Percentiles rank a stretch among this genome's conserved stretches.
phyloP scores from a whole-genome alignment of 1,139 yeast species.

The Pneumocystis murina region DNA sequence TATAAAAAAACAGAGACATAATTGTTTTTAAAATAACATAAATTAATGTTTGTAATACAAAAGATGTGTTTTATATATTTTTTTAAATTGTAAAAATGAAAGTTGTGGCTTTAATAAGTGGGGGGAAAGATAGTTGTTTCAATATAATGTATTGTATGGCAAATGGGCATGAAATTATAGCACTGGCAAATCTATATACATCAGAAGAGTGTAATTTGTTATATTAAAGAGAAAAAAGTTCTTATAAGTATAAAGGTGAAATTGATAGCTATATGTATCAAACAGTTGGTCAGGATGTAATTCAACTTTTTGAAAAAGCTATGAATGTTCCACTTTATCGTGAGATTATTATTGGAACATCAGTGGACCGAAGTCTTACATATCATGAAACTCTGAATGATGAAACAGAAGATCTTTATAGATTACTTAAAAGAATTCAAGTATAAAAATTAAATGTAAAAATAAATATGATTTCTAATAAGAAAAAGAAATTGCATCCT shows the following conservation, averaged over 20 bases:
- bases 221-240: background rate
- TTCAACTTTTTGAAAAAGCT: conserved; percentile 51
- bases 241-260: conserved; percentile 31
- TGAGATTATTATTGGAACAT: conserved; percentile 46
- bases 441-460: background rate
- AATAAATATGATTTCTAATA: background rate
- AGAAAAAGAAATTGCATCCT: conserved; percentile 42
- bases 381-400: conserved; percentile 50
- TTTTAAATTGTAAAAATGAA: conserved; percentile 38
- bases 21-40: no score
- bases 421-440: conserved; percentile 28
- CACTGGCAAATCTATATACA: conserved; percentile 76
- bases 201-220: conserved; percentile 15
- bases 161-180: conserved; percentile 71
- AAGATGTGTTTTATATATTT: no score
- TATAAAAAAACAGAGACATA: background rate
- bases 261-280: conserved; percentile 94
- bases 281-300: conserved; percentile 86
- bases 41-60: no score
- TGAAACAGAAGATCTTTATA: conserved; percentile 70
- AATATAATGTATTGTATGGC: conserved; percentile 70
- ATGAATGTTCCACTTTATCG: conserved; percentile 68
- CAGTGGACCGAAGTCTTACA: conserved; percentile 53
- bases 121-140: conserved; percentile 91
- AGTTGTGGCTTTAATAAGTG: conserved; percentile 80